A percentile compares a stretch with the other conserved stretches of the same genome.
Evolutionary conservation across 139 green algal genomes (phyloP).

Genomic region (Penium margaritaceum): DNA sequence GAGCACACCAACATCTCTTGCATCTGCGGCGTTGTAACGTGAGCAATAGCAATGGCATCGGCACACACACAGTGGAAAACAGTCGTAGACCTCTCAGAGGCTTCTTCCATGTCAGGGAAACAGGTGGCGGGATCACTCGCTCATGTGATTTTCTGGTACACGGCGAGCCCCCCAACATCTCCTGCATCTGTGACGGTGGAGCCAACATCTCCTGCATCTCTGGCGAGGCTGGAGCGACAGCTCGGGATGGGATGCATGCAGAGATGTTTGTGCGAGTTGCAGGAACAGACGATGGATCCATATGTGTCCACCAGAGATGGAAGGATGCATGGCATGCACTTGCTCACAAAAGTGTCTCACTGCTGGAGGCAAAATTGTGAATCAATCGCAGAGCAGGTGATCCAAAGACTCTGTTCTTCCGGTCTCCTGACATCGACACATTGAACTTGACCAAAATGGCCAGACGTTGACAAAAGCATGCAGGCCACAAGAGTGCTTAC

Average conservation of each 20-base stretch:
- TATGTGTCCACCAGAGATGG: not conserved
- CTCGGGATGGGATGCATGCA: not conserved
- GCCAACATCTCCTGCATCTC: conserved; percentile 34
- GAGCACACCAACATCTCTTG: too few species aligned
- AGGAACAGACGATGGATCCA: too few species aligned
- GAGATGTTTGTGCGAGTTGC: not conserved
- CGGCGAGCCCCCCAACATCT: conserved; percentile 29
- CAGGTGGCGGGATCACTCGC: conserved; percentile 13
- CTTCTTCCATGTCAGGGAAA: conserved; percentile 35
- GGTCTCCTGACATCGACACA: too few species aligned
- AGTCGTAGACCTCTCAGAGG: too few species aligned
- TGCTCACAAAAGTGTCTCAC: not conserved
- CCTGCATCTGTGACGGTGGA: conserved; percentile 11
- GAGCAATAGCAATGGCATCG: too few species aligned
- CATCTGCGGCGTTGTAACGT: too few species aligned
- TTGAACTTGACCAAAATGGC: not conserved
- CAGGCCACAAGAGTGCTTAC: not conserved
- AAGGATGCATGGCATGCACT: not conserved
- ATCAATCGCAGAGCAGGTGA: too few species aligned
- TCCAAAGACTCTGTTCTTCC: too few species aligned
- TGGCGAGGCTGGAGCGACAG: not conserved
- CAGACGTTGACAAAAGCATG: not conserved
- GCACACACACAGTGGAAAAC: too few species aligned
- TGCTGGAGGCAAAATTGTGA: not conserved
- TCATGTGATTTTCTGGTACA: not conserved